These are phyloP conservation scores for Epichloe bromicola DNA, from an alignment of 2,329 filamentous ascomycete species.

Conservation along the genomic window DNA sequence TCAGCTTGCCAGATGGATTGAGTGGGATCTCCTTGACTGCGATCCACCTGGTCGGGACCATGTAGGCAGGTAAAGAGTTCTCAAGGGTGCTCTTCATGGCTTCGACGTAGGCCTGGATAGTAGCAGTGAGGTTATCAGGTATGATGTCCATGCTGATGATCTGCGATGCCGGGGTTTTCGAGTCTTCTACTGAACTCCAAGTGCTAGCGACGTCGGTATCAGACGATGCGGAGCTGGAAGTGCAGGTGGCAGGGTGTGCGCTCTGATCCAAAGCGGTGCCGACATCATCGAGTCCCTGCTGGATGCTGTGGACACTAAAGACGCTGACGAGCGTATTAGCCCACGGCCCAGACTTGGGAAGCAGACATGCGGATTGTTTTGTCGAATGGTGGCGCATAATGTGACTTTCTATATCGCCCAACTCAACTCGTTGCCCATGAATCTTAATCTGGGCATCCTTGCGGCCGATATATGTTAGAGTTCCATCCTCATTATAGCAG, in stretches of 20 bases:
- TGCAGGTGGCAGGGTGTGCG: neutral
- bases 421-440: constrained; percentile 32
- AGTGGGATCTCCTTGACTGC: constrained; percentile 8
- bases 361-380: constrained; percentile 1
- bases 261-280: neutral
- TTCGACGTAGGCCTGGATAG: neutral
- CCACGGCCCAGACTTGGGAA: constrained; percentile 1
- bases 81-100: constrained; percentile 6
- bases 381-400: constrained; percentile 1
- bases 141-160: neutral
- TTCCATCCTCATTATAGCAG: constrained; percentile 18
- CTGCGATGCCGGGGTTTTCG: neutral
- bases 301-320: neutral
- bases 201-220: neutral
- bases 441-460: constrained; percentile 43
- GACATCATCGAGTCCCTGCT: neutral
- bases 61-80: constrained; percentile 8
- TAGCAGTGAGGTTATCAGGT: neutral
- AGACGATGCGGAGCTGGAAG: neutral
- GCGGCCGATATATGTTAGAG: constrained; percentile 29
- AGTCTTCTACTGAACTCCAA: neutral
- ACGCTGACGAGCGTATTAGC: constrained; percentile 4
- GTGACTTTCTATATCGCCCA: constrained; percentile 8
- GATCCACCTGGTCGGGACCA: constrained; percentile 10
- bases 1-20: constrained; percentile 8